These are phyloP conservation scores for Russula sp. DNA, from an alignment of 768 basidiomycete species.

Conservation along the genomic window DNA sequence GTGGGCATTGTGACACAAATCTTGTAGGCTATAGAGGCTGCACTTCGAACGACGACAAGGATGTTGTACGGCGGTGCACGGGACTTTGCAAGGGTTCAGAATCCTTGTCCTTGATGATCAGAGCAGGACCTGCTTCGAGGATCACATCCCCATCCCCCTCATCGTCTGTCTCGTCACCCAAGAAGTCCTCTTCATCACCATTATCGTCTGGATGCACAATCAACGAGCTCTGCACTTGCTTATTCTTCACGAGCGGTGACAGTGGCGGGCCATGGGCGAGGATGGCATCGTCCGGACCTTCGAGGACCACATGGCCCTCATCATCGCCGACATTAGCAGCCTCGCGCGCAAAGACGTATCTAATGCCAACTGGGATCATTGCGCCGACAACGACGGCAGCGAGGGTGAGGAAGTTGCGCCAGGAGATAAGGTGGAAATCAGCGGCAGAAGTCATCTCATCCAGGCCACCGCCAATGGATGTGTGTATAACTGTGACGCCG, in stretches of 20 bases:
- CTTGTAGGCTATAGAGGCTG: neutral
- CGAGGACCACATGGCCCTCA: slow-evolving; percentile 29
- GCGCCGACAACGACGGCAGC: slow-evolving; percentile 83
- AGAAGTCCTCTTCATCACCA: slow-evolving; percentile 14
- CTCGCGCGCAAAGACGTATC: slow-evolving; percentile 72
- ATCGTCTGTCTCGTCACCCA: slow-evolving; percentile 31
- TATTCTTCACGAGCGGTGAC: slow-evolving; percentile 34
- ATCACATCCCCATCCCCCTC: slow-evolving; percentile 65
- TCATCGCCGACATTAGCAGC: slow-evolving; percentile 36
- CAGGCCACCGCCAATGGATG: slow-evolving; percentile 86
- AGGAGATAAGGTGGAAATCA: slow-evolving; percentile 91
- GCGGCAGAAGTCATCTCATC: slow-evolving; percentile 93
- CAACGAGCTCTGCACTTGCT: slow-evolving; percentile 27
- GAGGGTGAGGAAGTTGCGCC: slow-evolving; percentile 82
- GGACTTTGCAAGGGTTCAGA: slow-evolving; percentile 1
- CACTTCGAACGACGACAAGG: neutral
- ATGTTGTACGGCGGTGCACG: neutral
- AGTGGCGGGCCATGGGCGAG: slow-evolving; percentile 50
- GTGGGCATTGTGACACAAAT: neutral
- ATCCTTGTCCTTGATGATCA: slow-evolving; percentile 34
- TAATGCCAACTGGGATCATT: slow-evolving; percentile 86
- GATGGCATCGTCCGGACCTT: slow-evolving; percentile 34
- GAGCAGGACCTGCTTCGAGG: slow-evolving; percentile 65
- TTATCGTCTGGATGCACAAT: slow-evolving; percentile 27
- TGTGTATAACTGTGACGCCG: slow-evolving; percentile 90